Conservation (phyloP, 148 eudicot species). For the Vaccinium vitisidaea region DNA sequence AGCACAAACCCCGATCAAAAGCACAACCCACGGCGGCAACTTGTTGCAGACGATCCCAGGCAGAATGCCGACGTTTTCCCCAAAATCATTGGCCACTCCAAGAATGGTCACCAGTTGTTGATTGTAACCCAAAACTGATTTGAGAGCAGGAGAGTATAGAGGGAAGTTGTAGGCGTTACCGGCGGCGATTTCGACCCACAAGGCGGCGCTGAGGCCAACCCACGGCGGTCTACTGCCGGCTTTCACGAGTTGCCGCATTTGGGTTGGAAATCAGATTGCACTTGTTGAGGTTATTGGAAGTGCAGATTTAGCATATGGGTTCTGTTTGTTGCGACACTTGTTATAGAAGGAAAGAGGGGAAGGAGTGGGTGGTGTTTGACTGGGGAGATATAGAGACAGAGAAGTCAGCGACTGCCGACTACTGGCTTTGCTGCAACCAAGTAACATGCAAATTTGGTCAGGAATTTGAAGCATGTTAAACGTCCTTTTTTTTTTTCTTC, state of each 20-base stretch:
- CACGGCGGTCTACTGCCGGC: slow-evolving; percentile 90
- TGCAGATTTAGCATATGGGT: neutral
- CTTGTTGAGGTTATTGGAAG: neutral
- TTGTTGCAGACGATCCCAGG: slow-evolving; percentile 88
- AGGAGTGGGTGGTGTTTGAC: neutral
- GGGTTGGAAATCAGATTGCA: neutral
- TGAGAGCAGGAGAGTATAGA: slow-evolving; percentile 61
- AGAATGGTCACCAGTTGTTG: slow-evolving; percentile 85
- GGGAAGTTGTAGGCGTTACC: slow-evolving; percentile 79
- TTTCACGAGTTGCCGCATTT: slow-evolving; percentile 42
- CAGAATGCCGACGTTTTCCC: slow-evolving; percentile 82
- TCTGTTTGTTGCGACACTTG: too few species aligned
- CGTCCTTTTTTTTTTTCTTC: too few species aligned
- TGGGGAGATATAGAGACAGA: neutral
- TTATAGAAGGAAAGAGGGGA: neutral
- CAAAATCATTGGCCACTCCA: slow-evolving; percentile 90
- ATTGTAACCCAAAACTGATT: slow-evolving; percentile 64
- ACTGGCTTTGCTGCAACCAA: neutral
- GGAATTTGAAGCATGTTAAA: too few species aligned
- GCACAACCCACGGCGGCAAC: slow-evolving; percentile 83
- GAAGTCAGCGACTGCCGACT: neutral
- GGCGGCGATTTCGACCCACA: slow-evolving; percentile 89
- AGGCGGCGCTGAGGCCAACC: slow-evolving; percentile 92
- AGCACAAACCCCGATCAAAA: slow-evolving; percentile 48
- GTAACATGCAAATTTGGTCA: neutral